Evolutionary conservation across 2,329 filamentous ascomycete species (phyloP), one percentile per base, ranked within the genome.

Genomic region (Microsporum ferrugineum): DNA sequence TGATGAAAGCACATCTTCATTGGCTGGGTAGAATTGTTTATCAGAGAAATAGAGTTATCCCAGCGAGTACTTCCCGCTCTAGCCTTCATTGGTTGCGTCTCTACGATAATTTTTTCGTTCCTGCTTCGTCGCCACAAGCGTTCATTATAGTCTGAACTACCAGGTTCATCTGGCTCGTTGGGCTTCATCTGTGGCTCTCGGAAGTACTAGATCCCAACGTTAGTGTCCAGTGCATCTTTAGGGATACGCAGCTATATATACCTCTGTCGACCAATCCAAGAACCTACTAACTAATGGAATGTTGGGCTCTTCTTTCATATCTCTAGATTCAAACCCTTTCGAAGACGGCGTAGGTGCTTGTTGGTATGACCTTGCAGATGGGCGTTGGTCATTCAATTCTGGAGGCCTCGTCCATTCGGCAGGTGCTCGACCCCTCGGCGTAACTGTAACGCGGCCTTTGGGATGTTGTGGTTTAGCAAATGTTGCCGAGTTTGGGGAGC

Each of bases 151-250:
- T 97, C 91, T 14, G 89, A 89, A 69, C 91, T 96, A 38, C 94
- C 94, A 12, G 94, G 94, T 71, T 99, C 94, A 68, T 99, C 94
- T 29, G 91, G 89, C 72, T 99, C 94, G 62, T 88, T 91, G 2
- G 90, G 87, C 71, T 94, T 95, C 94, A 99, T 97, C 74, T 99
- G 94, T 36, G 94, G 94, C 73, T 97, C 91, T 34, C 91, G 89
- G 80, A 97, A 99, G 72, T 99, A 97, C 73, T 85, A 60, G 74
- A 68, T 53, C 8, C 68, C 70, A 61, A 60, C 39, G 39, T 59
- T 59, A 59, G 39, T 12, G 6, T 5, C n/a, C 27, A 33, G 45
- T 6, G 34, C 10, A 38, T 27, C 53, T 17, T 61, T 17, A 33
- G 39, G 36, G 36, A 31, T 10, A 23, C n/a, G 57, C 33, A 31